Evolutionary conservation across 192 early-diverging fungal genomes (phyloP).

Genomic region (Spinellus fusiger): DNA sequence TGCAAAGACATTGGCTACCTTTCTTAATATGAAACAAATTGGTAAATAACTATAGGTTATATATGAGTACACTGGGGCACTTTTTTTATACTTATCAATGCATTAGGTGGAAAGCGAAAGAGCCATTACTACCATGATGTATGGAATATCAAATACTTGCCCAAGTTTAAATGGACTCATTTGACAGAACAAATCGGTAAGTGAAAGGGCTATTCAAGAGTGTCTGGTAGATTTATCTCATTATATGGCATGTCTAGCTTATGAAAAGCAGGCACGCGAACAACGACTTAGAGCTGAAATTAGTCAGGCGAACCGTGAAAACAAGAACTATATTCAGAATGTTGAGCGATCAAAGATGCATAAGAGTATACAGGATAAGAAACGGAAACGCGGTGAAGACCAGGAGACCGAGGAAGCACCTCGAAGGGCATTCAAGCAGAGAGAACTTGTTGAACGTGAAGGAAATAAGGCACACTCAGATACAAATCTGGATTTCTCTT

Average conservation of each 20-base stretch:
- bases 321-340: conserved; percentile 80
- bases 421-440: conserved; percentile 57
- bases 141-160: conserved; percentile 96
- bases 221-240: not conserved
- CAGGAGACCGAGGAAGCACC: conserved; percentile 27
- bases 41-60: conserved; percentile 31
- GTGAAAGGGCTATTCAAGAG: conserved; percentile 4
- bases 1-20: conserved; percentile 69
- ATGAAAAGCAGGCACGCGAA: conserved; percentile 67
- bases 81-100: not conserved
- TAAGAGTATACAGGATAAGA: conserved; percentile 66
- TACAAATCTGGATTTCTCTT: too few species aligned
- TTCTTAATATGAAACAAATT: conserved; percentile 79
- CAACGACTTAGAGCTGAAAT: conserved; percentile 82
- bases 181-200: conserved; percentile 88
- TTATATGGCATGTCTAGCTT: conserved; percentile 34
- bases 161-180: conserved; percentile 95
- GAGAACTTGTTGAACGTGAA: conserved; percentile 51
- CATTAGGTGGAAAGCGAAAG: conserved; percentile 71
- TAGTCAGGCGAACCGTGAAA: conserved; percentile 77
- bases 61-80: not conserved
- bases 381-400: conserved; percentile 43
- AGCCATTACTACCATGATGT: conserved; percentile 87
- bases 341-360: conserved; percentile 88
- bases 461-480: too few species aligned